Evolutionary conservation across 371 early-diverging fungal genomes (phyloP), one percentile per base, ranked within the genome.

Genomic region (Mucor sp.): DNA sequence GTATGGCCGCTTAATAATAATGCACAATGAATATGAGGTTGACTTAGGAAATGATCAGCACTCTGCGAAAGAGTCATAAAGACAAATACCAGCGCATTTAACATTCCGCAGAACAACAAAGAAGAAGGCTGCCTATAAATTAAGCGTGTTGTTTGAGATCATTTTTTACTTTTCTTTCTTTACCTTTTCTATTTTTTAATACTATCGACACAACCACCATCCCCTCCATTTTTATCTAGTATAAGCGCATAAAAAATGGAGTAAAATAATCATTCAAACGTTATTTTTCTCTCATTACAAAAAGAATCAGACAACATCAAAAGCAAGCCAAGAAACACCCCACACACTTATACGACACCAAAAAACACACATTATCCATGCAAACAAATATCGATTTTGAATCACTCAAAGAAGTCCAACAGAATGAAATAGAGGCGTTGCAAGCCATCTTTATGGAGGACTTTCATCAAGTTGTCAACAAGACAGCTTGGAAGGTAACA

Each of bases 401-500:
- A 63, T 85, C 85, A 74, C 70, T 87, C 33, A 69, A 83, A 62
- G 91, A 91, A 78, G 83, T 89, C 23, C 93, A 93, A 77, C 67
- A 83, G 65, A 89, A 91, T 74, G 93, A 93, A 78, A 80, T 93
- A 19, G 91, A 89, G 71, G 93, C 91, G 47, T 78, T 93, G 17
- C 76, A 84, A 74, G 87, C 87, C 30, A 84, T 84, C 32, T 88
- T 85, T 70, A 90, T 90, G 91, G 91, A 92, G 12, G 93, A 93
- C 69, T 93, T 83, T 60, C 76, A 79, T 57, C 78, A 82, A 44
- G 85, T 90, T 8, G 74, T 71, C 6, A 79, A 86, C 17, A 84
- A 87, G 33, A 85, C 89, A 23, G 90, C 89, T 15, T 93, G 93
- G 93, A 92, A 92, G 82, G 90, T 83, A 75, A 58, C n/a, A n/a